Base-by-base conservation (phyloP, 2,329 filamentous ascomycete genomes). In the Aspergillus hiratsukae region DNA sequence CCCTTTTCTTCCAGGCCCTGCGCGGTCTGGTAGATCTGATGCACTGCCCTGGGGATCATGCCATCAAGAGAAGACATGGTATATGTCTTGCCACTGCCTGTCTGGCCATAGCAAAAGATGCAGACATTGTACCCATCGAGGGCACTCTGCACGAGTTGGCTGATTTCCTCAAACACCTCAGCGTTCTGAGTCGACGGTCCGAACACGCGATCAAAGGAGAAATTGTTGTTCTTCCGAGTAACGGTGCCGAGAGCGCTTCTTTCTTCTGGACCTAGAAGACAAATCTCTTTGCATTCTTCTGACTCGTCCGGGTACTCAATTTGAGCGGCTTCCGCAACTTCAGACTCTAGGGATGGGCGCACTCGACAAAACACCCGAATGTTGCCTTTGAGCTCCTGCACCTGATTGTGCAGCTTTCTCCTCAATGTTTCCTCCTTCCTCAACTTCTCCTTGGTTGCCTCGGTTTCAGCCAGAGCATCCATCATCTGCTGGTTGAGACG, bases 51-150 rank as follows among this genome's bases (percentile, higher is more conserved):
- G 1, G 94, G 93, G 57, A 99, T 99, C 88, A 99, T 97, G 63
- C 94, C 94, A 65, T 97, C 90, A 1, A 80, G 75, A 0, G 87
- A 89, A 9, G 90, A 95, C 94, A 99, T 99, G 3, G 94, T 97
- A 70, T 88, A 90, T 0, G 94, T 99, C 80, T 99, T 99, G 58
- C 94, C 94, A 19, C 92, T 94, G 3, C 94, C 94, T 0, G 94
- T 99, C 74, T 99, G 94, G 46, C 94, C 94, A 69, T 99, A 99
- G 70, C 92, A 97, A 76, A 99, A 96, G 61, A 99, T 97, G 75
- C 93, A 97, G 52, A 99, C 94, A 65, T 97, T 99, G 78, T 96
- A 99, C 1, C 94, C 94, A 68, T 99, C 94, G 41, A 99, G 81
- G 0, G 95, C 94, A 64, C 90, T 96, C 75, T 99, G 94, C 1